A percentile compares a stretch with the other conserved stretches of the same genome.
phyloP scores from a whole-genome alignment of 306 rosid species.

The Prunus armeniaca region DNA sequence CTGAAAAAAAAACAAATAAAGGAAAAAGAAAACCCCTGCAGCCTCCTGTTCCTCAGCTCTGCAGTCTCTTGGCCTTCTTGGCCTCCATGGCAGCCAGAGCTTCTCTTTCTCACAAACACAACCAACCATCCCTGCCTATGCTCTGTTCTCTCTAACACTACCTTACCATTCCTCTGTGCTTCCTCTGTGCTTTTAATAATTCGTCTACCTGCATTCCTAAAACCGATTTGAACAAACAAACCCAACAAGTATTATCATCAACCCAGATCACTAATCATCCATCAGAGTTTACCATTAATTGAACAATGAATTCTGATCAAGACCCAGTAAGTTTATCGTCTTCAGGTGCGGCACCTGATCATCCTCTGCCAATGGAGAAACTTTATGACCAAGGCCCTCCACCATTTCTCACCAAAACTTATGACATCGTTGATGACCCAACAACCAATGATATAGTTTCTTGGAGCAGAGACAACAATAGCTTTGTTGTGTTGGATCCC shows the following conservation, averaged over 20 bases:
- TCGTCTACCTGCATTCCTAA: neutral
- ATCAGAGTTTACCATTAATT: slow-evolving; percentile 1
- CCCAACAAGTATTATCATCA: neutral
- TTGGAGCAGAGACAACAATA: slow-evolving; percentile 76
- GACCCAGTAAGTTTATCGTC: neutral
- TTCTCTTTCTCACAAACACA: neutral
- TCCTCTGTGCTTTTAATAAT: neutral
- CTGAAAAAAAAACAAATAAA: neutral
- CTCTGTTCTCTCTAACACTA: too few species aligned
- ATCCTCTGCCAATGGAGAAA: slow-evolving; percentile 64
- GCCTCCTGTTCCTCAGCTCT: neutral
- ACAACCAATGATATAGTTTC: slow-evolving; percentile 63
- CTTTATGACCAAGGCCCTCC: slow-evolving; percentile 73
- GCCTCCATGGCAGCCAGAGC: neutral
- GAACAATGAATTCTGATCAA: slow-evolving; percentile 36
- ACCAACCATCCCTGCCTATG: too few species aligned
- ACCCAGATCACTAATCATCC: neutral
- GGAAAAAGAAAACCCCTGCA: neutral
- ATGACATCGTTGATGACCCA: slow-evolving; percentile 75
- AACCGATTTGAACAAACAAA: slow-evolving; percentile 1
- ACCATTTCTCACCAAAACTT: slow-evolving; percentile 84
- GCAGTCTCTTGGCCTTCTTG: neutral
- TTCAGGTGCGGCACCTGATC: neutral
- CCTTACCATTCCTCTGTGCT: neutral
- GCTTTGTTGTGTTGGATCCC: slow-evolving; percentile 87